Conservation (phyloP, 129 eudicot species). For the Flaveria linearis region DNA sequence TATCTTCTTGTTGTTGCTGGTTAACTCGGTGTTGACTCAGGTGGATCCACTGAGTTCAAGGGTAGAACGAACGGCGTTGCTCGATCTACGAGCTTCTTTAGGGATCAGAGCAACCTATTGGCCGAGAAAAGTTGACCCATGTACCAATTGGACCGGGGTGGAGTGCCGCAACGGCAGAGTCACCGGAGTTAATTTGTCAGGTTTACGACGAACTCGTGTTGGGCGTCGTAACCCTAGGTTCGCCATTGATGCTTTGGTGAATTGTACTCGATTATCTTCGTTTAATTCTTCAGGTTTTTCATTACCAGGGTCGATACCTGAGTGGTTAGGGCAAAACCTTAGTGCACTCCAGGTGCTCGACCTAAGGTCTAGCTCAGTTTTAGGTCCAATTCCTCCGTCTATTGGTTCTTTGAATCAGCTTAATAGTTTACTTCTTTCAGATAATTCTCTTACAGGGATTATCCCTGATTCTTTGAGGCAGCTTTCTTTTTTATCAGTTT, state of each 20-base stretch:
- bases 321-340: constrained; percentile 64
- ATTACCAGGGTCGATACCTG: constrained; percentile 66
- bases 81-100: constrained; percentile 62
- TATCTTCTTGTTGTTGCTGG: constrained; percentile 37
- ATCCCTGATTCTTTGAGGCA: constrained; percentile 54
- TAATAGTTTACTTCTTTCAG: constrained; percentile 37
- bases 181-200: constrained; percentile 48
- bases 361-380: constrained; percentile 61
- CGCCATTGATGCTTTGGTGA: constrained; percentile 51
- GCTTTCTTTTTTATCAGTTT: constrained; percentile 39
- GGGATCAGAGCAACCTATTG: constrained; percentile 62
- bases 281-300: constrained; percentile 64
- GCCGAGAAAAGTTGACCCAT: constrained; percentile 69
- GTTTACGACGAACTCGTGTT: constrained; percentile 47
- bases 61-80: constrained; percentile 55
- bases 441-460: constrained; percentile 55
- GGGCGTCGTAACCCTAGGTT: constrained; percentile 53
- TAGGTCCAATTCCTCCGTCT: constrained; percentile 62
- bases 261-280: constrained; percentile 39
- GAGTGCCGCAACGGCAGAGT: constrained; percentile 57
- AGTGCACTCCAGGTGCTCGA: constrained; percentile 65
- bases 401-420: constrained; percentile 51
- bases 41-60: constrained; percentile 43
- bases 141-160: constrained; percentile 64
- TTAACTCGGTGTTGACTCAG: constrained; percentile 56